Evolutionary conservation across 2,329 filamentous ascomycete genomes (phyloP).

Genomic region (Mycosphaerella sp.): DNA sequence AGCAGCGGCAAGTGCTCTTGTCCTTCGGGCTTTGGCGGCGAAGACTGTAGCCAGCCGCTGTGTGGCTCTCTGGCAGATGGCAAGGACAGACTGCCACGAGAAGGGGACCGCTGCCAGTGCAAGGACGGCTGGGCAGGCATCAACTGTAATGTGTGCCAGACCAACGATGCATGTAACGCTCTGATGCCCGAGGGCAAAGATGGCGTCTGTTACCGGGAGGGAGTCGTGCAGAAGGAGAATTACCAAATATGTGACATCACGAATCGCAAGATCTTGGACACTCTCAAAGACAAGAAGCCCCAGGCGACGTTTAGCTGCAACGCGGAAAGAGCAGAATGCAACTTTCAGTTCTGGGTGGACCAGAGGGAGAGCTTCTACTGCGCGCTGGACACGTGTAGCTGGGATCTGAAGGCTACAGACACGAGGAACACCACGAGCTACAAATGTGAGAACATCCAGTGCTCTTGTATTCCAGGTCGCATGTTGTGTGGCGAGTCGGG

Average conservation of each 20-base stretch:
- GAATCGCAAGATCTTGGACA: constrained; percentile 84
- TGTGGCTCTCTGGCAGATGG: constrained; percentile 85
- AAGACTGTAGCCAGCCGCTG: constrained; percentile 84
- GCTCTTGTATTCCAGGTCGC: constrained; percentile 79
- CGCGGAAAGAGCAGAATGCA: constrained; percentile 66
- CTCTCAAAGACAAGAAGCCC: constrained; percentile 75
- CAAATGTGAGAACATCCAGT: constrained; percentile 75
- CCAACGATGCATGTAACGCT: constrained; percentile 74
- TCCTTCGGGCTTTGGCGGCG: constrained; percentile 84
- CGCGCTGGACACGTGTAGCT: constrained; percentile 72
- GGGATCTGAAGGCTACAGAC: constrained; percentile 60
- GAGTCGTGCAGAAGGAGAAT: constrained; percentile 86
- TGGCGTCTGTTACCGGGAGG: constrained; percentile 86
- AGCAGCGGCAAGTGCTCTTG: constrained; percentile 91
- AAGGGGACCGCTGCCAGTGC: constrained; percentile 69
- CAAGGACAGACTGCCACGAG: constrained; percentile 67
- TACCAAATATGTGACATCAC: constrained; percentile 98
- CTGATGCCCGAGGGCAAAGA: constrained; percentile 69
- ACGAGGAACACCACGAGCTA: constrained; percentile 76
- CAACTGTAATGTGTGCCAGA: constrained; percentile 91
- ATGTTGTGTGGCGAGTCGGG: constrained; percentile 92
- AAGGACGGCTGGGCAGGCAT: constrained; percentile 92
- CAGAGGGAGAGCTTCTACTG: constrained; percentile 95
- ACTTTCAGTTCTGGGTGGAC: constrained; percentile 99
- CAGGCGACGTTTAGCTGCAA: constrained; percentile 94